Base-by-base conservation (phyloP, 495 filamentous ascomycete genomes). In the Penicillium macrosclerotiorum region DNA sequence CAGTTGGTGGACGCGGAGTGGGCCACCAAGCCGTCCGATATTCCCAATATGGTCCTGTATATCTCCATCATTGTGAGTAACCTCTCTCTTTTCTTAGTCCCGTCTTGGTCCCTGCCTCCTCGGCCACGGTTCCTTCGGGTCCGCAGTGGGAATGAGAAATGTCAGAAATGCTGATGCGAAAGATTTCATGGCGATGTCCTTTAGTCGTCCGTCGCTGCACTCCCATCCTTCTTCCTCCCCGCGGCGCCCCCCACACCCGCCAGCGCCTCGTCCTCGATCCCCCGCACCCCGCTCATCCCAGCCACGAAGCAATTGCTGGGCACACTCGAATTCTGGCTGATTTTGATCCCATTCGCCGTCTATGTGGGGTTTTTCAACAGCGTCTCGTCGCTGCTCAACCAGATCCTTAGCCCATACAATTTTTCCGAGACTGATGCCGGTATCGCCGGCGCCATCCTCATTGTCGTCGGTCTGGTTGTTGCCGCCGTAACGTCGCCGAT, bases 291-390 rank as follows among this genome's bases (percentile, higher is more conserved):
- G 9, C 64, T 83, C 43, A 42, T 62, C 37, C 59, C 81, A 42
- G 65, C 73, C 3, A 57, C 76, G 2, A 38, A 26, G 11, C 60
- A 71, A 22, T 61, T 88, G 17, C 58, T 74, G 36, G 50, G 65
- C 26, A 78, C 84, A 4, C 55, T 81, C 48, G 81, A 88, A 57
- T 90, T 95, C 72, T 91, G 82, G 76, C 74, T 91, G 43, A 68
- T 94, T 58, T 63, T 88, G 27, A 48, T 88, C 48, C 81, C 89
- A 39, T 98, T 92, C 69, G 67, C 79, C 36, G 62, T 91, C 60
- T 96, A 92, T 69, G 88, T 96, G 49, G 88, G 84, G 32, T 84
- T 91, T 73, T 98, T 98, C 79, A 96, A 96, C 75, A 83, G 83
- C 63, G 68, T 90, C 56, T 94, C 91, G 36, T 86, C 88, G 11